Conservation (phyloP, 1,284 basidiomycete species). For the Wallemia mellicola region DNA sequence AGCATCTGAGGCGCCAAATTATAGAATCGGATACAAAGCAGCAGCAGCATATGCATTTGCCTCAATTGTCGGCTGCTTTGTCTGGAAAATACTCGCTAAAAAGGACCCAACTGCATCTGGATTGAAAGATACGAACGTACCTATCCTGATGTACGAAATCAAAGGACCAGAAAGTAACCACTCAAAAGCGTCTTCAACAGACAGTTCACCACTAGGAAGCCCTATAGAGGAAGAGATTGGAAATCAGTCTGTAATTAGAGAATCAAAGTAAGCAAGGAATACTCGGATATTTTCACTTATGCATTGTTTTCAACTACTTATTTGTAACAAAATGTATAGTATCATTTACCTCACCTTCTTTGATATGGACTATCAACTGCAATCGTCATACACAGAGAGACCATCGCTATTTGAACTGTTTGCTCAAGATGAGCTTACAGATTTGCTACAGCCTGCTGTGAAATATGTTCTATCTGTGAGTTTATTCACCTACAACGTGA, state of each 20-base stretch:
- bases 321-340: no score
- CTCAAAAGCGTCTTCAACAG: not conserved
- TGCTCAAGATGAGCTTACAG: conserved; percentile 76
- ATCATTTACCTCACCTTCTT: not conserved
- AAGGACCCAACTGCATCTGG: not conserved
- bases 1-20: conserved; percentile 8
- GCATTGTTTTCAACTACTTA: no score
- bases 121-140: not conserved
- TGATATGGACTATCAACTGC: not conserved
- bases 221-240: not conserved
- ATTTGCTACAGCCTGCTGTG: conserved; percentile 73
- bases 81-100: conserved; percentile 1
- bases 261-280: no score
- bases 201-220: not conserved
- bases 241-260: no score
- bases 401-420: conserved; percentile 87
- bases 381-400: conserved; percentile 20
- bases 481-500: not conserved
- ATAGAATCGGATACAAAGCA: conserved; percentile 9
- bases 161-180: no score
- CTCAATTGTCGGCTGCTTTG: conserved; percentile 3
- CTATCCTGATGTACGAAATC: not conserved
- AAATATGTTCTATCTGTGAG: conserved; percentile 76
- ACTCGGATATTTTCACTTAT: no score
- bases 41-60: conserved; percentile 6